These are phyloP conservation scores for Akanthomyces dipterigenus DNA, from an alignment of 2,329 filamentous ascomycete genomes.

Conservation along the genomic window DNA sequence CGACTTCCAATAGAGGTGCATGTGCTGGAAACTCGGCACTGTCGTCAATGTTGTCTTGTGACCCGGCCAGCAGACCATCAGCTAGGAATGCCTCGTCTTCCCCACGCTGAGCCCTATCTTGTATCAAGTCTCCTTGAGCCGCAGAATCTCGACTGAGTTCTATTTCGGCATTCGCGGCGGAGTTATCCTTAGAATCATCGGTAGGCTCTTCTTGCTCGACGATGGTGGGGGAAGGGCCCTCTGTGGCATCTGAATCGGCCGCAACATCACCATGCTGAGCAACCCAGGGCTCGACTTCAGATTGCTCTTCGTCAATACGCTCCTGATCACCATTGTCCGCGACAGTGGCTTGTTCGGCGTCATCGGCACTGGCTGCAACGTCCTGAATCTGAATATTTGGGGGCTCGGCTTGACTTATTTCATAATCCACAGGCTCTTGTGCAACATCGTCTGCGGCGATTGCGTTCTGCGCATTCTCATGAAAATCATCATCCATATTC, in stretches of 20 bases:
- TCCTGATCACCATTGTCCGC: not conserved
- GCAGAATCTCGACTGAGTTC: not conserved
- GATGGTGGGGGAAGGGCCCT: not conserved
- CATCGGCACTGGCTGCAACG: not conserved
- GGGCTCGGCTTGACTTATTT: not conserved
- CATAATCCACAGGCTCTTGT: not conserved
- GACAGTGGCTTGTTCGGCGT: not conserved
- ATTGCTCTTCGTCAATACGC: not conserved
- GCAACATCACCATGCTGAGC: not conserved
- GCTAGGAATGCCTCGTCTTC: not conserved
- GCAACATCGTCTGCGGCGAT: not conserved
- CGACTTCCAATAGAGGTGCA: constrained; percentile 9
- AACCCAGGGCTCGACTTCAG: not conserved
- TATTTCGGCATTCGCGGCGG: not conserved
- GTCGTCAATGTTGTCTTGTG: not conserved
- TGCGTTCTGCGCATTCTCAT: not conserved
- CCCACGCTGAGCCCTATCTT: not conserved
- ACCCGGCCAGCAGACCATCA: not conserved
- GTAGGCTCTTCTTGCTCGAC: not conserved
- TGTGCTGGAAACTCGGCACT: not conserved
- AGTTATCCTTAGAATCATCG: not conserved
- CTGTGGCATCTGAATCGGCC: not conserved
- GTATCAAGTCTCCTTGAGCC: not conserved
- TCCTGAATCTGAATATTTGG: not conserved
- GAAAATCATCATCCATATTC: not conserved